Evolutionary conservation across 2,329 filamentous ascomycete genomes (phyloP), one percentile per base, ranked within the genome.

Genomic region (Kalmusia sp.): DNA sequence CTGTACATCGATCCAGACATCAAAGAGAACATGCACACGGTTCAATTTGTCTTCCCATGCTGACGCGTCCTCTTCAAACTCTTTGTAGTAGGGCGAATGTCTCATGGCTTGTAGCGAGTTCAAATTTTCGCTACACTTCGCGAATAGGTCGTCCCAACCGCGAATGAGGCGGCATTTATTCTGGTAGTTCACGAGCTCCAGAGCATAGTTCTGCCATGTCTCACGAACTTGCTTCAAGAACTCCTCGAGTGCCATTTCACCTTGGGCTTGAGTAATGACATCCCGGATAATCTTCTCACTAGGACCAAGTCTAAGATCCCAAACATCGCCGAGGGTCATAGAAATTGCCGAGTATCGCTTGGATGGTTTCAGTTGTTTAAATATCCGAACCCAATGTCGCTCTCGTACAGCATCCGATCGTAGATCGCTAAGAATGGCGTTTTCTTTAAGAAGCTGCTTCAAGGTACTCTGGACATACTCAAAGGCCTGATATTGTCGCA

Each of bases 1-100:
- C 75, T 99, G 95, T n/a, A 99, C 96, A 76, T 99, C 96, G 65
- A 99, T 99, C 96, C 96, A 99, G 14, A 99, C 93, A 73, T 99
- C 95, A 69, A 99, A 99, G 8, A 99, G 84, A 14, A 99, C 92
- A 71, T 99, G 95, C 2, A 99, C 92, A 39, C 95, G 87, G 74
- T 98, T 99, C 22, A 99, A 84, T 74, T 96, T 96, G 77, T 99
- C 96, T 76, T 99, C 96, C 95, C 95, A 99, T 1, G 90, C 86
- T 1, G 92, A 90, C 6, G 96, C 96, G 65, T 99, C 95, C 67
- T 99, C 95, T 72, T 99, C 95, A 58, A 99, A 99, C 67, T 98
- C 93, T 75, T 97, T 98, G 82, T 96, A 99, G 76, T 99, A 99
- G 0, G 95, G 95, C 4, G 95, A 99, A 75, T 99, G 93, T 71